Evolutionary conservation across 2,329 filamentous ascomycete species (phyloP), one percentile per base, ranked within the genome.

Genomic region (Alternaria incomplexa): DNA sequence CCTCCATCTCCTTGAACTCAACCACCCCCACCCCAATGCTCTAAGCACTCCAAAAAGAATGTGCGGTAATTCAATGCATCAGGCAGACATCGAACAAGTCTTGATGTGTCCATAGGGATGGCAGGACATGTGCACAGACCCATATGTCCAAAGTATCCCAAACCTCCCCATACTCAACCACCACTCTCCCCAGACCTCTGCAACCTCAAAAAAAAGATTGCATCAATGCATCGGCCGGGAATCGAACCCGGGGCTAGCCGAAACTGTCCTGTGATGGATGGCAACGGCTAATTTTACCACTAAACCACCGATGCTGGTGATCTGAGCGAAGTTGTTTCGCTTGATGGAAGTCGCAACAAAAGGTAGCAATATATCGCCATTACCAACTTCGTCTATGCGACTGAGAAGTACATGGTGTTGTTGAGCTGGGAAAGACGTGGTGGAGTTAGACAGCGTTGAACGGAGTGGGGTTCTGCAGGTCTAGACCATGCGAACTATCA

Each of bases 201-300:
- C n/a, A n/a, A n/a, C n/a, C n/a, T n/a, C n/a, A n/a, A n/a, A n/a
- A n/a, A n/a, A n/a, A n/a, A n/a, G n/a, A n/a, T n/a, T n/a, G n/a
- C n/a, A n/a, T n/a, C n/a, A n/a, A n/a, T 61, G 58, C 53, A 64
- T 64, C 58, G 58, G 62, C 62, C 58, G 62, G 58, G 58, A 64
- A 64, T 64, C 62, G 62, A 64, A 64, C 62, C 58, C 62, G 62
- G 58, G 58, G 62, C 63, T 65, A 65, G 63, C 63, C 59, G 59
- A 65, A 47, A 56, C 46, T 44, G 55, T 44, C 22, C 26, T 44
- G 25, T 40, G 22, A 47, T 5, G 25, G 45, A 62, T 64, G 62
- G 62, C 62, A 64, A 64, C 62, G 62, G 62, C 62, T 64, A 64
- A 64, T 64, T 64, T 64, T 64, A 64, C 62, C 62, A 64, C 62